Conservation (phyloP, 140 eudicot genomes). For the Stevia rebaudiana region DNA sequence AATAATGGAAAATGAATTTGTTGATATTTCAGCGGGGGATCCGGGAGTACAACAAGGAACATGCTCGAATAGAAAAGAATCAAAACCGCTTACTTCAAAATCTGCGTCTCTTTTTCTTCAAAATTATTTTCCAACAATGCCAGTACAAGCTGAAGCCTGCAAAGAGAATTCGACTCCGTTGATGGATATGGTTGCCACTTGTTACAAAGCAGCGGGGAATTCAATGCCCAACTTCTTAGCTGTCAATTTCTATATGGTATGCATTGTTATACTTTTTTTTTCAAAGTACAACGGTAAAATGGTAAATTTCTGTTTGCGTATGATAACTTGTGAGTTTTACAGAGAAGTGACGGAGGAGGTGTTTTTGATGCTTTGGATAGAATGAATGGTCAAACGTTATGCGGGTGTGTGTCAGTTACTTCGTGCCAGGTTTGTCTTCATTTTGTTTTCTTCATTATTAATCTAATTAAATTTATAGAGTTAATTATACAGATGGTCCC, state of each 20-base stretch:
- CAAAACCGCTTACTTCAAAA: conserved; percentile 68
- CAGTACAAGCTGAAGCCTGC: conserved; percentile 83
- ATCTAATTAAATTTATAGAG: neutral
- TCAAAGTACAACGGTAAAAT: neutral
- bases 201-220: conserved; percentile 83
- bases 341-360: conserved; percentile 99
- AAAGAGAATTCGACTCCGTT: conserved; percentile 83
- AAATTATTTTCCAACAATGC: conserved; percentile 84
- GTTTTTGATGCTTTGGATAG: conserved; percentile 77
- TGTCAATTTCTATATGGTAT: conserved; percentile 95
- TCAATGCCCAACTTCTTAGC: conserved; percentile 89
- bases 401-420: conserved; percentile 72
- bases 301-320: neutral
- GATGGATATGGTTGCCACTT: conserved; percentile 62
- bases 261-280: conserved; percentile 1
- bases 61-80: conserved; percentile 83
- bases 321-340: conserved; percentile 23
- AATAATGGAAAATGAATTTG: neutral
- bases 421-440: conserved; percentile 79
- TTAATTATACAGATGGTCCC: too few species aligned
- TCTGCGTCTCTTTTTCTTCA: conserved; percentile 72
- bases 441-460: neutral
- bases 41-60: conserved; percentile 80
- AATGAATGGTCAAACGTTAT: conserved; percentile 84
- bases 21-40: conserved; percentile 81